Conservation (phyloP, 371 early-diverging fungal genomes). For the Mucor velutinosus region DNA sequence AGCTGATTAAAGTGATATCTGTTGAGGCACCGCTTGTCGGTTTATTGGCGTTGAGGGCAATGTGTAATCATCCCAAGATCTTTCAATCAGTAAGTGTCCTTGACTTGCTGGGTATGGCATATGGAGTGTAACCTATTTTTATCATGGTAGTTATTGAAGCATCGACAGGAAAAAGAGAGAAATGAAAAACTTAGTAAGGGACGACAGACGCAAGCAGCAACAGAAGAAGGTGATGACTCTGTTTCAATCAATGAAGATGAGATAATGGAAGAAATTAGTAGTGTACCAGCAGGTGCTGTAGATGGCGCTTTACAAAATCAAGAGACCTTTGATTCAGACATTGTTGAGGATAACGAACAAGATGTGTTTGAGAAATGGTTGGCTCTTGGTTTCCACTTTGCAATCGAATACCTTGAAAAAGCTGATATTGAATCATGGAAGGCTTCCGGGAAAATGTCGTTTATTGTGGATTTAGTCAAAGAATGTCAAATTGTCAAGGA, state of each 20-base stretch:
- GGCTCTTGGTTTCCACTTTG: background rate
- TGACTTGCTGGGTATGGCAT: background rate
- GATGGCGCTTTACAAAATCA: background rate
- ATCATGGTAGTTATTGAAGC: slow-evolving; percentile 10
- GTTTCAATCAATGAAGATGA: background rate
- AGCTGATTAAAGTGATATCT: background rate
- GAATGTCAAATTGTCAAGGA: slow-evolving; percentile 52
- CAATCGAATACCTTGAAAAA: slow-evolving; percentile 5
- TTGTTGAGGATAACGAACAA: slow-evolving; percentile 10
- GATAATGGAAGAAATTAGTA: background rate
- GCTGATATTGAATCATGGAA: slow-evolving; percentile 22
- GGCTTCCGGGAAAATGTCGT: slow-evolving; percentile 32
- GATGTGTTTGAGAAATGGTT: background rate
- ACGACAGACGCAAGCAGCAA: background rate
- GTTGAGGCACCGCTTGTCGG: slow-evolving; percentile 8
- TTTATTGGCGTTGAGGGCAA: slow-evolving; percentile 40
- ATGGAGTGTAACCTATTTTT: background rate
- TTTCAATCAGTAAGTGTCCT: slow-evolving; percentile 40
- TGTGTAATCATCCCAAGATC: slow-evolving; percentile 77
- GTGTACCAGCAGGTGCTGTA: background rate
- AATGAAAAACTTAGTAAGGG: slow-evolving; percentile 7
- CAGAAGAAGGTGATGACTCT: background rate
- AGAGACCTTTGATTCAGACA: background rate
- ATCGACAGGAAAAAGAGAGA: slow-evolving; percentile 5
- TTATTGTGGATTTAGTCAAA: slow-evolving; percentile 23